Base-by-base conservation (phyloP, 495 filamentous ascomycete species). In the Tricharina praecox region DNA sequence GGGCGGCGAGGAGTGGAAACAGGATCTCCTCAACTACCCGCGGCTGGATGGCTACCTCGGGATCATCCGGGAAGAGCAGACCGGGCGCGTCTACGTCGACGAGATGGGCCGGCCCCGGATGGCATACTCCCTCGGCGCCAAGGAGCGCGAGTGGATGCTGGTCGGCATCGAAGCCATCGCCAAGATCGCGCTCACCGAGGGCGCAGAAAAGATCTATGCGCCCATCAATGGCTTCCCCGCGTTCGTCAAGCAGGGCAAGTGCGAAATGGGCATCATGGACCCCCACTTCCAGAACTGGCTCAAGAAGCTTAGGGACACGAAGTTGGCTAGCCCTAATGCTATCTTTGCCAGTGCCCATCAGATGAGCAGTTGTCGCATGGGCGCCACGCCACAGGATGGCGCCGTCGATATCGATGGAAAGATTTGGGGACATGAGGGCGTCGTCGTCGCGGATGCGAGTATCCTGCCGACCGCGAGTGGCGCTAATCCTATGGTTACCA, bases 401-500 rank as follows among this genome's bases (percentile, higher is more conserved):
- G 88, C 92, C 2, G 86, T 93, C 2, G 79, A 87, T 60, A 65
- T 74, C 0, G 64, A 69, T 39, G 85, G 85, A 0, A 72, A 69
- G 54, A 82, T 90, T 3, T 93, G 84, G 83, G 85, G 76, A 0
- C 70, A 72, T 0, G 65, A 79, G 38, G 77, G 75, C 0, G 48
- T 94, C 52, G 90, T 79, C 56, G 77, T 94, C 2, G 73, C 77
- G 1, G 88, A 96, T 67, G 82, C 85, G 23, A 92, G 84, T 53
- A 77, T 94, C 0, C 85, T 94, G 52, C 88, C 88, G 0, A 82
- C 77, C 45, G 86, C 86, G 3, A 85, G 79, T 54, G 87, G 87
- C 3, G 86, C 90, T 9, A 94, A 94, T 61, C 87, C 86, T 2
- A 93, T 94, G 87, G 66, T 93, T 26, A 93, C 85, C 38, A 79